Percentiles rank a stretch among this genome's conserved stretches.
phyloP scores from a whole-genome alignment of 345 rosid genomes.

The Brassica juncea region DNA sequence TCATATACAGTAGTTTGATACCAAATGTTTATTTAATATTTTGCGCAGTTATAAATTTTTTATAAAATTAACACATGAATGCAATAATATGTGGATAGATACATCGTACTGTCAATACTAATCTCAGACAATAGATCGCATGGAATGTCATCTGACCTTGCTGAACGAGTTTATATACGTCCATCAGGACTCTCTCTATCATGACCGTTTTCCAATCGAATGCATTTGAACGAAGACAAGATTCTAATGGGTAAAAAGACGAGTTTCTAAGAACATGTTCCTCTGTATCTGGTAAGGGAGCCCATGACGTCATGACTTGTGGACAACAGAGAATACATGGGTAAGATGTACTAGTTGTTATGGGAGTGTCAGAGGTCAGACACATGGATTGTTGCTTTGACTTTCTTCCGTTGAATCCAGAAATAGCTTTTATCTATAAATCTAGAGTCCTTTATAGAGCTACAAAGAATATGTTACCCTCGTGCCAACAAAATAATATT shows the following conservation, averaged over 20 bases:
- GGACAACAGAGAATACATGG: constrained; percentile 17
- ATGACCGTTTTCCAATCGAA: not conserved
- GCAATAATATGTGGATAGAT: not conserved
- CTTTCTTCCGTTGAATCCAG: constrained; percentile 28
- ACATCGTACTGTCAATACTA: not conserved
- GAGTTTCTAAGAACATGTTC: not conserved
- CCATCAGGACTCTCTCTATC: not conserved
- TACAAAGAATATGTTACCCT: constrained; percentile 23
- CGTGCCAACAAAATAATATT: not conserved
- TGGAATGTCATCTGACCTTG: constrained; percentile 29
- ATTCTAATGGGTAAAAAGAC: constrained; percentile 11
- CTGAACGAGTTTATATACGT: not conserved
- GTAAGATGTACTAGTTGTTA: constrained; percentile 9
- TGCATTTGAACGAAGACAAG: constrained; percentile 30
- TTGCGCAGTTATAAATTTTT: not conserved
- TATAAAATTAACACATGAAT: not conserved
- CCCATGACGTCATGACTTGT: constrained; percentile 32
- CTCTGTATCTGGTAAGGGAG: not conserved
- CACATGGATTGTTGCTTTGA: constrained; percentile 41
- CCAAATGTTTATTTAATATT: not conserved
- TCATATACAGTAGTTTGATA: not conserved
- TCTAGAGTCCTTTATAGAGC: not conserved
- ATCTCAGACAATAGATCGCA: constrained; percentile 50
- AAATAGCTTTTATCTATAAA: constrained; percentile 2
- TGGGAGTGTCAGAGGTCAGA: constrained; percentile 30